Base-by-base conservation (phyloP, 306 rosid genomes). In the Vigna mungo region DNA sequence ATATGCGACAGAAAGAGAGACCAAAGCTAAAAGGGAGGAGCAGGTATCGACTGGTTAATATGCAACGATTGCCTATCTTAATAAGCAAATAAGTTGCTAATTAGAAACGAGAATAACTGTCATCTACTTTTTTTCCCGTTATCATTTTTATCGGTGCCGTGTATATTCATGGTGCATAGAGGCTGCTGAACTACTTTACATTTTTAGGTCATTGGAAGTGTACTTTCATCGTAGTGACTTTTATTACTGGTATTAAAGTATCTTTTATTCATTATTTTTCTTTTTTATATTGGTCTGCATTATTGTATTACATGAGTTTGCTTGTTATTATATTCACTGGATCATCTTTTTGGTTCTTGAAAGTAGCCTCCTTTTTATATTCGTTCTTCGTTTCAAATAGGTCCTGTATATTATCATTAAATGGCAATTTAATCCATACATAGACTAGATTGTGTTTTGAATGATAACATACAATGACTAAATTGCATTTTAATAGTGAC, bases 1-100 rank as follows among this genome's bases (percentile, higher is more conserved):
- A 76, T 88, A 86, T 74, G 92, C 89, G 78, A 89, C 86, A 67
- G 95, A 90, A 73, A 80, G 88, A 76, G 96, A 89, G 79, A 89
- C 85, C 75, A 95, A 89, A 88, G 88, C 96, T 43, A 92, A 83
- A 85, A 82, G 88, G 88, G 96, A 88, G 32, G 99, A 95, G 92
- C 97, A 92, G 97, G 99, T 95, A 62, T 44, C 17, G 39, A 44
- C 56, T 77, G 60, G 68, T 58, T 81, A 37, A 44, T 54, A 61
- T 68, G 36, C 37, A 62, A 48, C 44, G 30, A 12, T 43, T 77
- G 65, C 55, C 62, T 68, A 39, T 72, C 66, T 23, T 17, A 41
- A 41, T 76, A 30, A 25, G 9, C 41, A 76, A 37, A 63, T 4
- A 14, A 27, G 46, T 65, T 56, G 49, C 73, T 30, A 21, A 41